Conservation (phyloP, 2,329 filamentous ascomycete species). For the Verticillium nonalfalfae region DNA sequence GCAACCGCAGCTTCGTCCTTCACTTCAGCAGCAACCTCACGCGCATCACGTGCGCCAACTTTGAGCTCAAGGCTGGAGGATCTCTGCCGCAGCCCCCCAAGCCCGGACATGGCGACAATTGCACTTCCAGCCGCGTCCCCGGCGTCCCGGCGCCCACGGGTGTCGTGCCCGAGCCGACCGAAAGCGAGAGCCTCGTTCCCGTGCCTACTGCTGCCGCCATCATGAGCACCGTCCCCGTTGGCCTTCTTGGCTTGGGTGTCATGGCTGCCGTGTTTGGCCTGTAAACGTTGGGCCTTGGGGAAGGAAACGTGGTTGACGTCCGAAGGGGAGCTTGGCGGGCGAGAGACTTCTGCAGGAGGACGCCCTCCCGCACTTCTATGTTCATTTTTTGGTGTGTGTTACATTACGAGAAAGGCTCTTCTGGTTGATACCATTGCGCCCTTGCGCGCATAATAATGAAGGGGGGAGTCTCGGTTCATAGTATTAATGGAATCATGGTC, state of each 20-base stretch:
- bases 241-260: background rate
- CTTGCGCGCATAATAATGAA: background rate
- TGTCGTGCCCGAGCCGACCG: background rate
- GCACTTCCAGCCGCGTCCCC: conserved; percentile 3
- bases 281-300: background rate
- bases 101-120: conserved; percentile 3
- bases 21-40: conserved; percentile 56
- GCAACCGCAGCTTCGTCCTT: conserved; percentile 57
- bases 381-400: background rate
- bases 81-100: conserved; percentile 1
- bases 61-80: conserved; percentile 26
- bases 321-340: background rate
- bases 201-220: conserved; percentile 1
- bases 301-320: background rate
- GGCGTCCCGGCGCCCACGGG: conserved; percentile 1
- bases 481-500: background rate
- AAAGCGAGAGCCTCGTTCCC: background rate
- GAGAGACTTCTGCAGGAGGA: too few species aligned
- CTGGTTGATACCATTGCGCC: background rate
- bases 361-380: too few species aligned
- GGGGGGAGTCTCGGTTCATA: background rate
- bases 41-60: conserved; percentile 60
- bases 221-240: background rate
- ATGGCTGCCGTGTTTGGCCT: conserved; percentile 1
- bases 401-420: background rate